These are phyloP conservation scores for Boletellus ananas DNA, from an alignment of 768 basidiomycete genomes.

Conservation along the genomic window DNA sequence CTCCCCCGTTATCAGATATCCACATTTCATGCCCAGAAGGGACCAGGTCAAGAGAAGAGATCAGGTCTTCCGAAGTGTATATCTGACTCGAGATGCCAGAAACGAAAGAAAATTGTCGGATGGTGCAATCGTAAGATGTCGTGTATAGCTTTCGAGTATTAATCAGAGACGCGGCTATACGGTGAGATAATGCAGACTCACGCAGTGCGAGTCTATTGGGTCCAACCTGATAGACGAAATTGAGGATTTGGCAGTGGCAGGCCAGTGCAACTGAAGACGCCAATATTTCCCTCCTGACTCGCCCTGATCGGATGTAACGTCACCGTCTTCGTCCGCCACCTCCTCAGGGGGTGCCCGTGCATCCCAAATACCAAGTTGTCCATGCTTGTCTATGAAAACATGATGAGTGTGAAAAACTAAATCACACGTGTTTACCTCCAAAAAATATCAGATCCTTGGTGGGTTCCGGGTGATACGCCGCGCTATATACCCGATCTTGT, in stretches of 20 bases:
- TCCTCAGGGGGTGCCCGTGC: conserved; percentile 69
- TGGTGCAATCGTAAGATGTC: conserved; percentile 76
- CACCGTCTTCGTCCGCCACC: conserved; percentile 59
- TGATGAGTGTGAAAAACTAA: neutral
- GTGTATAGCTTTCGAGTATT: conserved; percentile 59
- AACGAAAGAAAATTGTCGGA: conserved; percentile 69
- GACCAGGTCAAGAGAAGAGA: conserved; percentile 67
- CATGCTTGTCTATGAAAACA: conserved; percentile 67
- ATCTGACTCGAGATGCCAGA: conserved; percentile 70
- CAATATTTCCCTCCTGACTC: conserved; percentile 72
- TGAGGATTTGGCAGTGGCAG: conserved; percentile 73
- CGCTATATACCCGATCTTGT: conserved; percentile 68
- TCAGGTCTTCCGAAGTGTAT: conserved; percentile 57
- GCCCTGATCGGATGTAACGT: conserved; percentile 37
- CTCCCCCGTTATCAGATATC: conserved; percentile 73
- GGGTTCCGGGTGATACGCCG: conserved; percentile 75
- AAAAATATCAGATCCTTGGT: conserved; percentile 85
- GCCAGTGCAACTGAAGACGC: conserved; percentile 82
- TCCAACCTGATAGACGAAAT: conserved; percentile 77
- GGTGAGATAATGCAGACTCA: conserved; percentile 28
- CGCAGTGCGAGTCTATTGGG: conserved; percentile 70
- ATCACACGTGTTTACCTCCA: conserved; percentile 48
- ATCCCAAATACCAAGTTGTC: conserved; percentile 84
- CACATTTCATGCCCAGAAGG: conserved; percentile 76
- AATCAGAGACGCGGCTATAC: neutral